Base-by-base conservation (phyloP, 352 stramenopile genomes). In the Phytopythium delawarense region DNA sequence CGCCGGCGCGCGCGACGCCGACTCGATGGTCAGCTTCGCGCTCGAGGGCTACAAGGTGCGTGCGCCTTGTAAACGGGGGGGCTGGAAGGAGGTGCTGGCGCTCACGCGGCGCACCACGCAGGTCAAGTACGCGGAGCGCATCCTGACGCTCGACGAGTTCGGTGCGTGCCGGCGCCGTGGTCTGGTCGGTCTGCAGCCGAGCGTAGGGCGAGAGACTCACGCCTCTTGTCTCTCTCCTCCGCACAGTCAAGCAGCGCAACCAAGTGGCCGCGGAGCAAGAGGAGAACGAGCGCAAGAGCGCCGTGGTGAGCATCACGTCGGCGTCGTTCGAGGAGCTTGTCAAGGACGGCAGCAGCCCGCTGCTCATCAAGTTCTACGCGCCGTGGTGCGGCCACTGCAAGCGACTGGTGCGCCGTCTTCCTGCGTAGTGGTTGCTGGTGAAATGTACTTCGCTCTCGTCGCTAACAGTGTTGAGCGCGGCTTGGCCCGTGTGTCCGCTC, bases 351-450 rank as follows among this genome's bases (percentile, higher is more conserved):
- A 82, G 82, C 59, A 62, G 85, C 15, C 70, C 81, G 50, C 93
- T 79, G 79, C 69, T 94, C 48, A 83, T 94, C 63, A 92, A 92
- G 69, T 92, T 92, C 59, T 91, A 91, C 61, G 81, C 83, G 23
- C 82, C 82, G 3, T 92, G 83, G 83, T 92, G 83, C 49, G 79
- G 81, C 45, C 83, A 90, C 65, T 90, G 83, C 76, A 91, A 91
- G 70, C 81, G 81, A n/a, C 62, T 94, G 55, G 80, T 88, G 69
- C 60, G 79, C 63, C 48, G 30, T 40, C 35, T 2, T 40, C 35
- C 12, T 40, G 45, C 56, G 15, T 42, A n/a, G 6, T 25, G 16
- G 3, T 50, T 30, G 23, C 18, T 53, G 21, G n/a, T 30, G 28
- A 49, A 5, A 16, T 2, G 13, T 28, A 30, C 2, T 4, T 56